These are phyloP conservation scores for Saccharomycopsis hybrid DNA, from an alignment of 1,139 yeast genomes.

Conservation along the genomic window DNA sequence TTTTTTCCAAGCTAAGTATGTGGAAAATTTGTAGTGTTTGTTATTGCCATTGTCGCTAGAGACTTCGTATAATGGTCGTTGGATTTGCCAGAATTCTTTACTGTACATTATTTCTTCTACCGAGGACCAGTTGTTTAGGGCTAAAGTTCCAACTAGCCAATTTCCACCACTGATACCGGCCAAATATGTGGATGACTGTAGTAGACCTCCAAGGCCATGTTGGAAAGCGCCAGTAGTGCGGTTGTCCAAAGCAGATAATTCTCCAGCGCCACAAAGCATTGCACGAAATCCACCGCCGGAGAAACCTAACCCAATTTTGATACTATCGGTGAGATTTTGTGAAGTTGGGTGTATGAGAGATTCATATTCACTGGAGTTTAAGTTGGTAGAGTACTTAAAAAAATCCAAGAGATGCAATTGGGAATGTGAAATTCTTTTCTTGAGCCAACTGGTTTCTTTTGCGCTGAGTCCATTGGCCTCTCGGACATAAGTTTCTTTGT, in stretches of 20 bases:
- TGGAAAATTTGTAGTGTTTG: constrained; percentile 47
- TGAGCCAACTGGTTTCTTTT: constrained; percentile 31
- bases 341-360: constrained; percentile 24
- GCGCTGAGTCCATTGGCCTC: constrained; percentile 30
- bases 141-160: constrained; percentile 58
- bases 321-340: background rate
- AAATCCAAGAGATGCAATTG: constrained; percentile 48
- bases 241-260: constrained; percentile 73
- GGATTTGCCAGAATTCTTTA: constrained; percentile 62
- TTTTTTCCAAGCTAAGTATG: constrained; percentile 33
- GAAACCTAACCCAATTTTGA: constrained; percentile 59
- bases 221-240: constrained; percentile 55
- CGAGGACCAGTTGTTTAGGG: constrained; percentile 72
- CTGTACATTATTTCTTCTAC: constrained; percentile 50
- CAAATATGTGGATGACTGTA: constrained; percentile 66
- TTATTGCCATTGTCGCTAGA: constrained; percentile 41
- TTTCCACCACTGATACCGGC: constrained; percentile 57
- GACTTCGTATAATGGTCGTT: constrained; percentile 42
- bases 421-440: constrained; percentile 43
- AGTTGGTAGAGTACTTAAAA: constrained; percentile 44
- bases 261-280: constrained; percentile 87
- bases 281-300: constrained; percentile 94
- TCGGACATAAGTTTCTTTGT: constrained; percentile 31
- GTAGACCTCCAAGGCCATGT: constrained; percentile 69
- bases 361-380: constrained; percentile 51